Evolutionary conservation across 768 basidiomycete genomes (phyloP).

Genomic region (Calocera cornea): DNA sequence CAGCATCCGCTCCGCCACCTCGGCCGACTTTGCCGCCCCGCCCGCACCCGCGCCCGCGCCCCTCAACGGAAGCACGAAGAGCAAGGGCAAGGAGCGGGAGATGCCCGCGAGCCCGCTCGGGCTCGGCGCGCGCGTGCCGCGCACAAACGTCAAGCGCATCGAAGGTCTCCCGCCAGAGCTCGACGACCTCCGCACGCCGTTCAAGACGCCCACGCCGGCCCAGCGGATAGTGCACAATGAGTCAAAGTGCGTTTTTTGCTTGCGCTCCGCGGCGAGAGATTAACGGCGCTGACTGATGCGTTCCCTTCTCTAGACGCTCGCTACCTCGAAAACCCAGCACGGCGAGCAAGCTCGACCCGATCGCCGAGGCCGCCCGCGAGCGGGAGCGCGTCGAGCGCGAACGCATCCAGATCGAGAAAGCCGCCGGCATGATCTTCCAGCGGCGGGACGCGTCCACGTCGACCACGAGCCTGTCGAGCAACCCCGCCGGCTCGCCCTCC

Average conservation of each 20-base stretch:
- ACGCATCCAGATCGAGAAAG: not conserved
- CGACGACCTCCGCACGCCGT: conserved; percentile 38
- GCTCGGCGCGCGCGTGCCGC: conserved; percentile 15
- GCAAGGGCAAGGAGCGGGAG: conserved; percentile 5
- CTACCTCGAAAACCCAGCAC: not conserved
- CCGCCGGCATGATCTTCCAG: not conserved
- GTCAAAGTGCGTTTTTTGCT: not conserved
- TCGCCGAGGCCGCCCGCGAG: not conserved
- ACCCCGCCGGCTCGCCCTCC: not conserved
- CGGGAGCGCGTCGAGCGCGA: not conserved
- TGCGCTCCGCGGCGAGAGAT: no score
- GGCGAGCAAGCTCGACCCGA: not conserved
- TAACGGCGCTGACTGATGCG: no score
- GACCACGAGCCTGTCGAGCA: not conserved
- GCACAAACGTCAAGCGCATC: conserved; percentile 72
- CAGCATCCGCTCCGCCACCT: conserved; percentile 6
- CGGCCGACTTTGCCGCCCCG: conserved; percentile 6
- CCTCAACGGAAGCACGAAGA: conserved; percentile 5
- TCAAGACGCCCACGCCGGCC: not conserved
- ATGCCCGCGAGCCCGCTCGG: not conserved
- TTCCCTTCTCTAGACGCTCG: not conserved
- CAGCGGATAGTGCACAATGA: not conserved
- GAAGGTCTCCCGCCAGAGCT: conserved; percentile 66
- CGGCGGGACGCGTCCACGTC: not conserved
- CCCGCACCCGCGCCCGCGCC: no score